phyloP scores from a whole-genome alignment of 2,329 filamentous ascomycete genomes.

The Colletotrichum truncatum region DNA sequence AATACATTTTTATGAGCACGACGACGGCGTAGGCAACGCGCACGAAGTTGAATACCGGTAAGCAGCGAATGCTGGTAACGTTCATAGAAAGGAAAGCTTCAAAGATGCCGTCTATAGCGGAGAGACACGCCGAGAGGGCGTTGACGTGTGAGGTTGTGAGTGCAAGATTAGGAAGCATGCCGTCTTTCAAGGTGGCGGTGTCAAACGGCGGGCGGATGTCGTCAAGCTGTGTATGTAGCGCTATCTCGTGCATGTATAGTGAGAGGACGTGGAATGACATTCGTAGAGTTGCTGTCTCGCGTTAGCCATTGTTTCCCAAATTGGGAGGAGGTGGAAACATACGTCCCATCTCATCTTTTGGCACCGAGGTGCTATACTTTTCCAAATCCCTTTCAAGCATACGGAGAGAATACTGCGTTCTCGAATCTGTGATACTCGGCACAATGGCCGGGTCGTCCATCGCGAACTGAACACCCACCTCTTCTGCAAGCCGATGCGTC shows the following conservation, averaged over 20 bases:
- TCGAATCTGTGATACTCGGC: slow-evolving; percentile 67
- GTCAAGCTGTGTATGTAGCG: slow-evolving; percentile 70
- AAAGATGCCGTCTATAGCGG: slow-evolving; percentile 73
- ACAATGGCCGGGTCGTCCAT: slow-evolving; percentile 69
- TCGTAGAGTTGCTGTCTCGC: slow-evolving; percentile 63
- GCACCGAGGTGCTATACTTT: slow-evolving; percentile 65
- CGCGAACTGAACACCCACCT: slow-evolving; percentile 72
- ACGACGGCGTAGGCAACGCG: slow-evolving; percentile 77
- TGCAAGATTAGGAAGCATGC: slow-evolving; percentile 49
- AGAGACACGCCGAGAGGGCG: slow-evolving; percentile 73
- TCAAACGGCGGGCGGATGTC: slow-evolving; percentile 60
- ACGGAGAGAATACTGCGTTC: slow-evolving; percentile 71
- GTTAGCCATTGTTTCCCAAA: slow-evolving; percentile 23
- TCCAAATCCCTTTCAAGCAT: slow-evolving; percentile 72
- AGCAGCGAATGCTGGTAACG: slow-evolving; percentile 63
- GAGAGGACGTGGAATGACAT: slow-evolving; percentile 73
- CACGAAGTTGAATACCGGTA: slow-evolving; percentile 78
- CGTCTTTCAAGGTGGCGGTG: slow-evolving; percentile 53
- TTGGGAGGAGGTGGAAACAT: slow-evolving; percentile 43
- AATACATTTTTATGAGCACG: slow-evolving; percentile 78
- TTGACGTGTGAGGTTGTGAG: slow-evolving; percentile 69
- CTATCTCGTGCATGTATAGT: slow-evolving; percentile 81
- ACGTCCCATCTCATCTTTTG: slow-evolving; percentile 64
- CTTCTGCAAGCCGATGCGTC: slow-evolving; percentile 72
- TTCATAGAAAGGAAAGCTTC: slow-evolving; percentile 72